These are phyloP conservation scores for Graphilbum sp. DNA, from an alignment of 2,329 filamentous ascomycete genomes.

Conservation along the genomic window DNA sequence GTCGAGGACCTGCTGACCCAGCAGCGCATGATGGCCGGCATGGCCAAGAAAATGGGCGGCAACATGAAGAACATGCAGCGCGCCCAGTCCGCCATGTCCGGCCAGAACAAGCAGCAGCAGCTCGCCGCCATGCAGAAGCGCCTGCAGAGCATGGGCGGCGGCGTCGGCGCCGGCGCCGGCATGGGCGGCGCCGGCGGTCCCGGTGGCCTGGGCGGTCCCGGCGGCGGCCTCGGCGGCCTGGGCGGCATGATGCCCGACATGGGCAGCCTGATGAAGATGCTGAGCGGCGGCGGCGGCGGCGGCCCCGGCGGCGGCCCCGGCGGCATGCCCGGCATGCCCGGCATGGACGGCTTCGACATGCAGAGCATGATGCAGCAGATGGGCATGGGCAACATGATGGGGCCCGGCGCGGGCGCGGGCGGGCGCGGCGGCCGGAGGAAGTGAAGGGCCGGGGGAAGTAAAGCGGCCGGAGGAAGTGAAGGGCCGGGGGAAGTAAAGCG, in stretches of 20 bases:
- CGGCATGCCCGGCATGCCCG: conserved; percentile 54
- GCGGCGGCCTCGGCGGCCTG: conserved; percentile 3
- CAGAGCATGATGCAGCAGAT: conserved; percentile 65
- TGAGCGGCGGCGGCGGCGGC: conserved; percentile 60
- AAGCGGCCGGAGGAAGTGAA: background rate
- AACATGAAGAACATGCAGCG: conserved; percentile 97
- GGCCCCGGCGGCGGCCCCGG: conserved; percentile 42
- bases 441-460: background rate
- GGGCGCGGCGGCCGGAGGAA: conserved; percentile 8
- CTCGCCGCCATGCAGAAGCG: conserved; percentile 95
- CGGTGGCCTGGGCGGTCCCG: background rate
- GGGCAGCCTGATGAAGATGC: conserved; percentile 80
- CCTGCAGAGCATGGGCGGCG: conserved; percentile 80
- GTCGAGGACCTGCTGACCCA: conserved; percentile 96
- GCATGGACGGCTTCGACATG: too few relatives aligned
- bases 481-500: too few relatives aligned
- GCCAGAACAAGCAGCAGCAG: conserved; percentile 82
- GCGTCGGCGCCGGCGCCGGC: conserved; percentile 40
- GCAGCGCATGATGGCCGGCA: conserved; percentile 95
- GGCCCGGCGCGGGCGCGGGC: conserved; percentile 2
- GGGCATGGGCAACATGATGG: conserved; percentile 38
- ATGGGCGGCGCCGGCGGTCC: background rate
- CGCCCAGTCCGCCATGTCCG: conserved; percentile 79
- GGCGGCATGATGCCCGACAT: conserved; percentile 51
- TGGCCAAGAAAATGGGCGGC: conserved; percentile 98